Evolutionary conservation across 805 yeast species (phyloP).

Genomic region (Saccharomycopsis sp.): DNA sequence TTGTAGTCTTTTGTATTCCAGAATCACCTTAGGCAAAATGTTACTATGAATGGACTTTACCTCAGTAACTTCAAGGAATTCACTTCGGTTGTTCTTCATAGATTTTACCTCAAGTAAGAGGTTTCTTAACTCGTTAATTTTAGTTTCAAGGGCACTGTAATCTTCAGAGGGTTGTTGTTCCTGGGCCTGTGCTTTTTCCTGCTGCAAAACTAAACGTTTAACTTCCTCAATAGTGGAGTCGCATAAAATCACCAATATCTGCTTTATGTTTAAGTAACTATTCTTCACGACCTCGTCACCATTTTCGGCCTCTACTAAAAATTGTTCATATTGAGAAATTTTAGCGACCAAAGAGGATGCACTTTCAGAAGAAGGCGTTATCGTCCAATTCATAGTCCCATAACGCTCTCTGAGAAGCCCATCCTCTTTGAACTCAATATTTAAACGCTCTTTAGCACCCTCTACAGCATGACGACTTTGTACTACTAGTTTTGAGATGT

Average conservation of each 20-base stretch:
- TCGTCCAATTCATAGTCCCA: conserved; percentile 50
- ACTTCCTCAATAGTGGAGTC: conserved; percentile 28
- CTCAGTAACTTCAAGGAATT: conserved; percentile 37
- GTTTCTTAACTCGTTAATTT: conserved; percentile 33
- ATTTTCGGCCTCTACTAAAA: conserved; percentile 47
- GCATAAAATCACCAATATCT: conserved; percentile 37
- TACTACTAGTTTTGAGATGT: conserved; percentile 37
- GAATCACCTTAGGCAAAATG: conserved; percentile 47
- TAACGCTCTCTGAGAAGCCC: conserved; percentile 40
- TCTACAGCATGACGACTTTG: conserved; percentile 38
- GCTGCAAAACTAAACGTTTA: conserved; percentile 29
- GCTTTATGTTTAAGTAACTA: conserved; percentile 44
- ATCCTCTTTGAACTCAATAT: conserved; percentile 52
- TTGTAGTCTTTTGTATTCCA: conserved; percentile 35
- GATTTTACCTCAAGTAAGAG: conserved; percentile 27
- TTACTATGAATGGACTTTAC: conserved; percentile 40
- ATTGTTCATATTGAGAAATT: conserved; percentile 35
- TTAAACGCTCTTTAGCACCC: conserved; percentile 41
- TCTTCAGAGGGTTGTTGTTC: conserved; percentile 28
- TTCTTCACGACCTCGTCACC: conserved; percentile 53
- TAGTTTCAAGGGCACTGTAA: conserved; percentile 23
- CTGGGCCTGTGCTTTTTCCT: conserved; percentile 30
- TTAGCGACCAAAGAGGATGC: conserved; percentile 35
- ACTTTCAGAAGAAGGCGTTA: conserved; percentile 41
- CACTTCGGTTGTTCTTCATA: conserved; percentile 30